phyloP scores from a whole-genome alignment of 1,284 basidiomycete genomes.

The Afroboletus lepidellus region DNA sequence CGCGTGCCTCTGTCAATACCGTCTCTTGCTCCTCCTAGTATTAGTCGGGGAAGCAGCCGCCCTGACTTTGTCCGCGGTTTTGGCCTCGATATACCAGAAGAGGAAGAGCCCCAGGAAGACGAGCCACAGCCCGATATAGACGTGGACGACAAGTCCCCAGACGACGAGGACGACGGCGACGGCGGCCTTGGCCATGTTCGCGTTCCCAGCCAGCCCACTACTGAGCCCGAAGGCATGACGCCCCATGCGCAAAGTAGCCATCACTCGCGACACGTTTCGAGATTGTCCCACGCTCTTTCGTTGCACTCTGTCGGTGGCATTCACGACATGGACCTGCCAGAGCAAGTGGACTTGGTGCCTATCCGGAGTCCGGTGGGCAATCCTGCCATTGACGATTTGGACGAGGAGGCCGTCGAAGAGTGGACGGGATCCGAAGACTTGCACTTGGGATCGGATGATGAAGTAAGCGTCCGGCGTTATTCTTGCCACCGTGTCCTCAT shows the following conservation, averaged over 20 bases:
- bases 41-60: slow-evolving; percentile 50
- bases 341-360: slow-evolving; percentile 31
- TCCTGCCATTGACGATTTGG: slow-evolving; percentile 38
- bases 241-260: slow-evolving; percentile 50
- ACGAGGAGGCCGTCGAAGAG: slow-evolving; percentile 58
- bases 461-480: slow-evolving; percentile 41
- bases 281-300: slow-evolving; percentile 63
- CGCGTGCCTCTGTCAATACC: slow-evolving; percentile 50
- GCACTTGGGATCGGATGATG: slow-evolving; percentile 55
- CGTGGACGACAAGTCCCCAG: slow-evolving; percentile 29
- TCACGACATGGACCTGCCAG: slow-evolving; percentile 28
- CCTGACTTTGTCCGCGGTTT: slow-evolving; percentile 77
- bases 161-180: slow-evolving; percentile 27
- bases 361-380: slow-evolving; percentile 31
- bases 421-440: slow-evolving; percentile 81
- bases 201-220: slow-evolving; percentile 15
- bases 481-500: slow-evolving; percentile 8
- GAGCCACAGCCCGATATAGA: slow-evolving; percentile 29
- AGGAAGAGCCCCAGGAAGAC: slow-evolving; percentile 48
- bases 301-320: slow-evolving; percentile 59
- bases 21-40: slow-evolving; percentile 46
- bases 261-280: slow-evolving; percentile 72
- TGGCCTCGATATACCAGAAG: slow-evolving; percentile 73
- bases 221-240: slow-evolving; percentile 37
- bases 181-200: slow-evolving; percentile 18